Evolutionary conservation across 148 eudicot species (phyloP).

Genomic region (Heliosperma pusillum): DNA sequence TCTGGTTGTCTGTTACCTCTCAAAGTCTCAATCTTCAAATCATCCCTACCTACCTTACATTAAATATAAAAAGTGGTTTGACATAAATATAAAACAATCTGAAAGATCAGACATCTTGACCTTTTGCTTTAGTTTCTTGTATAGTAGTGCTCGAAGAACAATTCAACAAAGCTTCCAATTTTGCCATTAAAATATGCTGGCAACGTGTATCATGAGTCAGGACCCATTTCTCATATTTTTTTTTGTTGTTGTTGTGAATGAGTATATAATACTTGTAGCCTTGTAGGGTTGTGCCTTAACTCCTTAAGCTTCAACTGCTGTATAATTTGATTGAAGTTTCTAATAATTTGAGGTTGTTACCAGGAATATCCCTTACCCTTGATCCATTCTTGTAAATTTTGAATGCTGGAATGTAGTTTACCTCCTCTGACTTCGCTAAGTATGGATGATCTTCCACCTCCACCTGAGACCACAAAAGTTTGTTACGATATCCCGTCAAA

Average conservation of each 20-base stretch:
- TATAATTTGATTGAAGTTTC: conserved; percentile 33
- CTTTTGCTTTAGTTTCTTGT: background rate
- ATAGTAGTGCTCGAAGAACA: background rate
- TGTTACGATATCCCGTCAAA: no score
- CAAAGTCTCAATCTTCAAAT: no score
- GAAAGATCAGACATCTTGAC: background rate
- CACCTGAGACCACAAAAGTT: conserved; percentile 25
- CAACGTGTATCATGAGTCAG: background rate
- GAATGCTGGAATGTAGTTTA: conserved; percentile 35
- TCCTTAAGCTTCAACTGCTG: conserved; percentile 23
- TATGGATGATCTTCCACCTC: conserved; percentile 46
- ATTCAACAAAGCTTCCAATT: background rate
- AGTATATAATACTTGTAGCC: background rate
- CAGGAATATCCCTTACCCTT: conserved; percentile 41
- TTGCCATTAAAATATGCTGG: background rate
- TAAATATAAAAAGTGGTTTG: background rate
- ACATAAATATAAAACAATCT: background rate
- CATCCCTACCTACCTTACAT: no score
- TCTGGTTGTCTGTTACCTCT: no score
- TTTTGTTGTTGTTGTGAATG: background rate
- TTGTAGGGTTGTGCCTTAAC: no score
- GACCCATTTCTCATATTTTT: background rate
- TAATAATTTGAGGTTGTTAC: conserved; percentile 36
- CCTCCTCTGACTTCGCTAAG: conserved; percentile 39
- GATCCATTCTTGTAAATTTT: conserved; percentile 50